These are phyloP conservation scores for Beauveria sp. DNA, from an alignment of 2,329 filamentous ascomycete genomes.

Conservation along the genomic window DNA sequence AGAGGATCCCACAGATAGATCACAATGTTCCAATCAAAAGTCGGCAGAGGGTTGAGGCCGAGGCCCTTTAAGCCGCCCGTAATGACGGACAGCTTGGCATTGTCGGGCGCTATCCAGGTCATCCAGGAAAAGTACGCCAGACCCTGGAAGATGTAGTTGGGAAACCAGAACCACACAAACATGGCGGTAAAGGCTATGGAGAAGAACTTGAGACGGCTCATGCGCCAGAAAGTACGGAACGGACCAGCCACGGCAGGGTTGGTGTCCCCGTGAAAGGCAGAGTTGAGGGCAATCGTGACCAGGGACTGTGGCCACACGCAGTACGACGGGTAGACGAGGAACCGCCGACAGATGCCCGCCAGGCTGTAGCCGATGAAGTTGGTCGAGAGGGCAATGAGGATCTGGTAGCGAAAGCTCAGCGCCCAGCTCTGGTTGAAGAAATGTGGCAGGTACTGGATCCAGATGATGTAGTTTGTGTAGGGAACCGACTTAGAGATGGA, in stretches of 20 bases:
- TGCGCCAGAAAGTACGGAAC: constrained; percentile 26
- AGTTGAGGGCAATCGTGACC: constrained; percentile 39
- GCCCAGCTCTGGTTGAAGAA: constrained; percentile 35
- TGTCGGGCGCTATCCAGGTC: constrained; percentile 44
- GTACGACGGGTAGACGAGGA: constrained; percentile 43
- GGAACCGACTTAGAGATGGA: constrained; percentile 40
- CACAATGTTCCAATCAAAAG: constrained; percentile 33
- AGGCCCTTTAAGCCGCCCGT: constrained; percentile 33
- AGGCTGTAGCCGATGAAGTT: constrained; percentile 49
- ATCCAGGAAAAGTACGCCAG: constrained; percentile 45
- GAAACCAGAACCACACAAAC: constrained; percentile 48
- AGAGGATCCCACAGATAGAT: constrained; percentile 31
- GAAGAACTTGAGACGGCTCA: constrained; percentile 40
- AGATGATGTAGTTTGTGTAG: constrained; percentile 41
- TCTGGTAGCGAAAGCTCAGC: constrained; percentile 36
- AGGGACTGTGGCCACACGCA: constrained; percentile 45
- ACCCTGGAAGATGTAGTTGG: constrained; percentile 40
- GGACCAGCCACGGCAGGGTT: constrained; percentile 17
- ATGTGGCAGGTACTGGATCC: constrained; percentile 33
- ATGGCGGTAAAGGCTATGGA: constrained; percentile 32
- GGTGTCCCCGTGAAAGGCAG: constrained; percentile 32
- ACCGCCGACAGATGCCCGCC: constrained; percentile 40
- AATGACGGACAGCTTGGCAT: constrained; percentile 30
- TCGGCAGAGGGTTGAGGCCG: constrained; percentile 30
- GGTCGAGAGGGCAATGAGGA: constrained; percentile 22